phyloP scores from a whole-genome alignment of 2,329 filamentous ascomycete species.

The Trichoderma koningiopsis region DNA sequence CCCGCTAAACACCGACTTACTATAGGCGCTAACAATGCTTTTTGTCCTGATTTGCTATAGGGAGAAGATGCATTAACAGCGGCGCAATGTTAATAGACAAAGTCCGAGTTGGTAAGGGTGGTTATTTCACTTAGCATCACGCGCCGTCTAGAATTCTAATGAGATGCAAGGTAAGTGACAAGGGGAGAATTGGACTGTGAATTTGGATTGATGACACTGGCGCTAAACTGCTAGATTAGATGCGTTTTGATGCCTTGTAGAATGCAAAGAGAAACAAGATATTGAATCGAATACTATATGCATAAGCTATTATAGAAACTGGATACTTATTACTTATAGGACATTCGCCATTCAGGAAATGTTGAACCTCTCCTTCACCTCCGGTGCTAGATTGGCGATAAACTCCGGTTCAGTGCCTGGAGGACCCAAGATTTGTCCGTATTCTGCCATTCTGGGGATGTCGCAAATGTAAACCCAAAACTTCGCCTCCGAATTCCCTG shows the following conservation, averaged over 20 bases:
- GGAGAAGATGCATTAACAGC: neutral
- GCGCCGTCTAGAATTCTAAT: neutral
- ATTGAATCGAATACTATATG: neutral
- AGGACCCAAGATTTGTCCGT: neutral
- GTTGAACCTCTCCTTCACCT: neutral
- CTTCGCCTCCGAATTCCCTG: neutral
- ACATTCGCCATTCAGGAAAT: neutral
- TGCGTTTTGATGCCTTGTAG: neutral
- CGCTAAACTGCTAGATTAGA: neutral
- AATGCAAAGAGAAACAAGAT: neutral
- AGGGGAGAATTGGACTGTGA: no score
- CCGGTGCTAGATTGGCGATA: neutral
- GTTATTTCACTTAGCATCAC: neutral
- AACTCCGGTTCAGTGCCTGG: neutral
- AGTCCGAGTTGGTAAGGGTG: neutral
- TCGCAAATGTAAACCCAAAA: constrained; percentile 4
- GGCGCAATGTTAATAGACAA: neutral
- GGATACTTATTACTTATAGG: neutral
- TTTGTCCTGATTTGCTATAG: neutral
- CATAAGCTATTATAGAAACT: neutral
- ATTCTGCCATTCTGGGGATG: neutral
- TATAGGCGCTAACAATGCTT: neutral
- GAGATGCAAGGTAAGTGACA: no score
- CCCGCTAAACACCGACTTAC: constrained; percentile 12
- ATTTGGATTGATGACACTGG: no score